Base-by-base conservation (phyloP, 768 basidiomycete species). In the Auriscalpium vulgare region DNA sequence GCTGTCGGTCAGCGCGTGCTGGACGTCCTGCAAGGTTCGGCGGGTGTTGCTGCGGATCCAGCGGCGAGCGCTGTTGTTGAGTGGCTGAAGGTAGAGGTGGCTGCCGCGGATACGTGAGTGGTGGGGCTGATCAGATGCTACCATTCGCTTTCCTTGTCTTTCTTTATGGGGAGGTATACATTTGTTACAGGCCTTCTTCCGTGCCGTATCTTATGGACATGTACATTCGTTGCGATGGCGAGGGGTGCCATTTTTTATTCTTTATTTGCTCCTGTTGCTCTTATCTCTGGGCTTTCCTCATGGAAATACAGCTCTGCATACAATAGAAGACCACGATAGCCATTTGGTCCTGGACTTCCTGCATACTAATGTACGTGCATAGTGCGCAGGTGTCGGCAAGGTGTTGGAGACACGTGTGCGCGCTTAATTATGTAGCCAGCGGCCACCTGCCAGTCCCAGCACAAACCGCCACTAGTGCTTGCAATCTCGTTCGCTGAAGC, bases 1-100 rank as follows among this genome's bases (percentile, higher is more conserved):
- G 70, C 78, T 5, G 80, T 89, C 49, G 83, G 78, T 3, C 76
- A 77, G 63, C 78, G 78, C 21, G 73, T 88, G 43, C 69, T 83
- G 37, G 76, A 84, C 36, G 72, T 73, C 21, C 69, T 89, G 37
- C 71, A 68, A 19, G 59, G 37, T 16, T 46, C 53, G 34, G 13
- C 55, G 19, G 58, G 48, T 3, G 48, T 54, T 21, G 11, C 17
- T 16, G 44, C 48, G 57, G 21, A 66, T 67, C 47, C 65, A 67
- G 50, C 54, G 11, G 44, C 50, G 23, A 59, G 62, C 49, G 59
- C 57, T 3, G 62, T 65, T 35, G 10, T 63, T 17, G 50, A 54
- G 23, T 66, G 65, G 65, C 62, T 66, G 49, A 45, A 62, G 56
- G 44, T 37, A 8, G 64, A 66, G 48, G 54, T 66, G 17, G 51